phyloP scores from a whole-genome alignment of 176 grass and related monocot genomes.

The Ensete glaucum region DNA sequence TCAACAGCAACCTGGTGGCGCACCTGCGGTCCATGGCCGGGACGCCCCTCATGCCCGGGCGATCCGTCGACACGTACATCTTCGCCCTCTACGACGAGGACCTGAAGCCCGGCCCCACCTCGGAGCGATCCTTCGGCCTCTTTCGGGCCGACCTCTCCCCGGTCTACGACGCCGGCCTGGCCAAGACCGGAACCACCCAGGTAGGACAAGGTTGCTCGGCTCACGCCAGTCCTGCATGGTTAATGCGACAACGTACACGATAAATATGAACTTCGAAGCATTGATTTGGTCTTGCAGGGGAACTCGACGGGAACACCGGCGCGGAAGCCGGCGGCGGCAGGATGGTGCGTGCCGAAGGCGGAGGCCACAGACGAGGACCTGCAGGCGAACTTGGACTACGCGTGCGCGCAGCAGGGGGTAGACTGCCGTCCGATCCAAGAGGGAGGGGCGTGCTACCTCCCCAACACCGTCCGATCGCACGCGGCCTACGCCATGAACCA shows the following conservation, averaged over 20 bases:
- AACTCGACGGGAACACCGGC: too few species aligned
- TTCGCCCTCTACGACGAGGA: too few species aligned
- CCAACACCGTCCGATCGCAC: slow-evolving; percentile 74
- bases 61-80: too few species aligned
- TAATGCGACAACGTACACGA: too few species aligned
- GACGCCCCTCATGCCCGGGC: slow-evolving; percentile 35
- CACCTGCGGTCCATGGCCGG: slow-evolving; percentile 65
- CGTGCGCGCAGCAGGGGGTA: slow-evolving; percentile 55
- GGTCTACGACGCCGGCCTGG: slow-evolving; percentile 80
- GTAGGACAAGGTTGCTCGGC: neutral
- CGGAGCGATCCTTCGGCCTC: too few species aligned
- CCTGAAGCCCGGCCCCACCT: too few species aligned
- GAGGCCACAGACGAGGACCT: slow-evolving; percentile 48
- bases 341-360: slow-evolving; percentile 71
- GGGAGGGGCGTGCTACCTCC: slow-evolving; percentile 58
- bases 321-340: neutral
- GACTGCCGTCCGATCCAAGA: slow-evolving; percentile 72
- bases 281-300: too few species aligned
- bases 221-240: too few species aligned
- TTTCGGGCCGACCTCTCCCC: slow-evolving; percentile 42
- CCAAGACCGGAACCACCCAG: neutral
- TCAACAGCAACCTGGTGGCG: slow-evolving; percentile 48
- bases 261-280: too few species aligned
- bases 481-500: slow-evolving; percentile 94
- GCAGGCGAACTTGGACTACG: slow-evolving; percentile 71